Percentiles rank a stretch among this genome's conserved stretches.
These are phyloP conservation scores for Starmerella kuoi DNA, from an alignment of 805 yeast genomes.

Conservation along the genomic window DNA sequence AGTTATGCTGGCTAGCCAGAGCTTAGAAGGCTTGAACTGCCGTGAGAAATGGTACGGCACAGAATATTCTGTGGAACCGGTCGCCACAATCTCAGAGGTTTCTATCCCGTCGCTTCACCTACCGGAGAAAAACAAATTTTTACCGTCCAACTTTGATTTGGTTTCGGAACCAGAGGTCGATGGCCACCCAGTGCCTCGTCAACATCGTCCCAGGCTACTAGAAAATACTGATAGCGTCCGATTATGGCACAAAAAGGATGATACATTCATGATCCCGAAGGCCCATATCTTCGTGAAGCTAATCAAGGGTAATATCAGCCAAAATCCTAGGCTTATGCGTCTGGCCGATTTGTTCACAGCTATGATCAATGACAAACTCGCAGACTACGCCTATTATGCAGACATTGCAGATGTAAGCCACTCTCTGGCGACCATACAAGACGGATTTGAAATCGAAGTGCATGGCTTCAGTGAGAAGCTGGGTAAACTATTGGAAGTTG, in stretches of 20 bases:
- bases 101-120: conserved; percentile 36
- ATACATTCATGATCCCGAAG: conserved; percentile 78
- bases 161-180: conserved; percentile 27
- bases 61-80: conserved; percentile 43
- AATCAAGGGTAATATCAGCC: conserved; percentile 37
- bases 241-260: conserved; percentile 82
- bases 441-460: conserved; percentile 56
- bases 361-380: conserved; percentile 60
- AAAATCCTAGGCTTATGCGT: conserved; percentile 33
- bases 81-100: conserved; percentile 23
- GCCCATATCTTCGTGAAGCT: conserved; percentile 56
- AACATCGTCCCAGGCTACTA: conserved; percentile 50
- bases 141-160: conserved; percentile 67
- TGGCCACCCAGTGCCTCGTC: conserved; percentile 31
- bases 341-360: conserved; percentile 54
- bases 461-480: conserved; percentile 80
- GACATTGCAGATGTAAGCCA: conserved; percentile 63
- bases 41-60: conserved; percentile 88
- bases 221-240: conserved; percentile 29
- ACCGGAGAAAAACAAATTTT: conserved; percentile 67
- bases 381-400: conserved; percentile 73
- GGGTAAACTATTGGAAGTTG: conserved; percentile 45
- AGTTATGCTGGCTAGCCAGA: conserved; percentile 42
- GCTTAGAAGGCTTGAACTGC: conserved; percentile 36
- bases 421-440: conserved; percentile 45